A percentile compares a stretch with the other conserved stretches of the same genome.
Conservation (phyloP, 495 filamentous ascomycete species). For the Xylaria scruposa region DNA sequence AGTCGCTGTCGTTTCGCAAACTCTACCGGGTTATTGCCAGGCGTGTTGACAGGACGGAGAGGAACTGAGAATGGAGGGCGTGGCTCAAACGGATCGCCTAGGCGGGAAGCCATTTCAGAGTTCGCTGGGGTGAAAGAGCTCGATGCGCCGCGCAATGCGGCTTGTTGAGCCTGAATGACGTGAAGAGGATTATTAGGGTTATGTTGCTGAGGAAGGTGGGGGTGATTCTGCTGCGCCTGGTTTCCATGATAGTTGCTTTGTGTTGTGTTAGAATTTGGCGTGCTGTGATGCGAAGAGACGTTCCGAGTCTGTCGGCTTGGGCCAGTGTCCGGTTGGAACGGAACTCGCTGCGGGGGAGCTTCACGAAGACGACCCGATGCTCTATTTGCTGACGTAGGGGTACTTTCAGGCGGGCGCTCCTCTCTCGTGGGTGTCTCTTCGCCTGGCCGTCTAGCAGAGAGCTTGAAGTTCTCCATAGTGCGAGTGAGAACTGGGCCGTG, state of each 20-base stretch:
- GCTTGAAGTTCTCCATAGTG: constrained; percentile 73
- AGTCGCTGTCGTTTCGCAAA: constrained; percentile 60
- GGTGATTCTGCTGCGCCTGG: constrained; percentile 36
- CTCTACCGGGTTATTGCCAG: constrained; percentile 67
- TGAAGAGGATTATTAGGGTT: constrained; percentile 38
- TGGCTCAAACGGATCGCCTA: constrained; percentile 66
- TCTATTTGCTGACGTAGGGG: constrained; percentile 63
- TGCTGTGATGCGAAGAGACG: constrained; percentile 54
- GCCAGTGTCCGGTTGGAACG: constrained; percentile 80
- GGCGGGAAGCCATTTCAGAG: constrained; percentile 53
- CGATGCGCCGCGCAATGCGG: constrained; percentile 47
- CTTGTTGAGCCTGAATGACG: constrained; percentile 42
- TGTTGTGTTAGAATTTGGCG: constrained; percentile 37
- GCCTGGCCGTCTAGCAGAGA: constrained; percentile 54
- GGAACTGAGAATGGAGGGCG: constrained; percentile 60
- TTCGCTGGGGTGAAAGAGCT: constrained; percentile 45
- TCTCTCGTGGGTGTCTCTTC: constrained; percentile 69
- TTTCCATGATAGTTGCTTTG: constrained; percentile 44
- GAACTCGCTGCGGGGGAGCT: constrained; percentile 75
- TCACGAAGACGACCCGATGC: constrained; percentile 75
- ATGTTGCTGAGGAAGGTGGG: constrained; percentile 39
- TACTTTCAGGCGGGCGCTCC: constrained; percentile 65
- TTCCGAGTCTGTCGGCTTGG: constrained; percentile 66
- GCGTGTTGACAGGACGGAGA: constrained; percentile 73
- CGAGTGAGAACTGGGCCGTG: constrained; percentile 77